phyloP scores from a whole-genome alignment of 257 asterid species.

The Gynochthodes officinalis region DNA sequence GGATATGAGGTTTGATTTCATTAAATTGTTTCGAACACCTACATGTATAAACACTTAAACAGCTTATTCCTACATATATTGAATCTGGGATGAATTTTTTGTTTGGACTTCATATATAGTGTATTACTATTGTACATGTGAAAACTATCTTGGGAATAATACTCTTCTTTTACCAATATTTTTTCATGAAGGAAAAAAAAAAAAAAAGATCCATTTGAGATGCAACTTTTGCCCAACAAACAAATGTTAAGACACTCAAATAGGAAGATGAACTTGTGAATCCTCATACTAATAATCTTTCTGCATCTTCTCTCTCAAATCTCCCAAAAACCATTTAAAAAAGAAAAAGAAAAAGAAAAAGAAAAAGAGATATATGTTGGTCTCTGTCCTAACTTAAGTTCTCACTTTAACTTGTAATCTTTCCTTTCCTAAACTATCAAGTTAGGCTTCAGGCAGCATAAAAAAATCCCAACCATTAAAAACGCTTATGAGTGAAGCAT shows the following conservation, averaged over 20 bases:
- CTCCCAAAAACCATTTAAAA: not conserved
- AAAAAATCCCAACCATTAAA: not conserved
- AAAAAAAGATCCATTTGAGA: too few species aligned
- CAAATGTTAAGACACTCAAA: not conserved
- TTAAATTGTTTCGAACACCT: not conserved
- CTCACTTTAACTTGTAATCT: not conserved
- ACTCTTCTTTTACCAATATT: not conserved
- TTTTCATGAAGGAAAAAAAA: not conserved
- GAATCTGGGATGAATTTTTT: not conserved
- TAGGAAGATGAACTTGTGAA: not conserved
- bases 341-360: too few species aligned
- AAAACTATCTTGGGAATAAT: not conserved
- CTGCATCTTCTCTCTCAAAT: not conserved
- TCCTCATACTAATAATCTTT: not conserved
- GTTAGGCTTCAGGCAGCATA: not conserved
- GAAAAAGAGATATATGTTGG: not conserved
- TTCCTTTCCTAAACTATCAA: not conserved
- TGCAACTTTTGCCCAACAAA: not conserved
- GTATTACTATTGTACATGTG: not conserved
- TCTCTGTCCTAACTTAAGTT: not conserved
- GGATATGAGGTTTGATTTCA: not conserved
- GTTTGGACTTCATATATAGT: not conserved
- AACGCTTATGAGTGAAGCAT: not conserved
- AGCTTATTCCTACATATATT: not conserved
- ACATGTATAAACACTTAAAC: not conserved